These are phyloP conservation scores for Taphrina deformans DNA, from an alignment of 1,139 yeast species.

Conservation along the genomic window DNA sequence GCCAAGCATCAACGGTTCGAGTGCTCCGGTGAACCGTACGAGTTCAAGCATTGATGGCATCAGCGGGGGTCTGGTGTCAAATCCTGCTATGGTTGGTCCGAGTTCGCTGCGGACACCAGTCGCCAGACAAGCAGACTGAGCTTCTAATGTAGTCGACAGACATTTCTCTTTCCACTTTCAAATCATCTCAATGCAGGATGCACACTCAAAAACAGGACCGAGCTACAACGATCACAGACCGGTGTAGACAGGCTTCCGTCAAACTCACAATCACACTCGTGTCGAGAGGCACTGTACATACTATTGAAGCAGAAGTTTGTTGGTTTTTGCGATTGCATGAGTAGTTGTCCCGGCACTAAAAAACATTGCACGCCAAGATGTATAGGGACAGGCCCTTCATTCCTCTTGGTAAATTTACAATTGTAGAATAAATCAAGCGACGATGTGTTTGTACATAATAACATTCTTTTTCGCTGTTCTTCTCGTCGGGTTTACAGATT, in stretches of 20 bases:
- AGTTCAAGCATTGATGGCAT: slow-evolving; percentile 7
- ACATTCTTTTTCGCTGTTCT: too few relatives aligned
- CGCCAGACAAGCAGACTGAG: background rate
- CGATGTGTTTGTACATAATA: background rate
- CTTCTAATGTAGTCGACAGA: too few relatives aligned
- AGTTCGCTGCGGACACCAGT: background rate
- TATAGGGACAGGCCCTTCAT: too few relatives aligned
- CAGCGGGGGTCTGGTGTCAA: slow-evolving; percentile 5
- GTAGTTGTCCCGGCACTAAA: too few relatives aligned
- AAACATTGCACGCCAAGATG: too few relatives aligned
- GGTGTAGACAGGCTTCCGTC: too few relatives aligned
- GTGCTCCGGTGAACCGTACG: background rate
- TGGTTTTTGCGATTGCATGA: background rate
- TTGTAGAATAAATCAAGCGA: background rate
- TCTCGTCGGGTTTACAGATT: too few relatives aligned
- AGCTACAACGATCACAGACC: too few relatives aligned
- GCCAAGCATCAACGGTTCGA: background rate
- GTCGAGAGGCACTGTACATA: background rate
- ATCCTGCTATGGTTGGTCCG: background rate
- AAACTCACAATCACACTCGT: too few relatives aligned
- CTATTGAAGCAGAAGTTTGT: background rate
- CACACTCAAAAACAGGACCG: too few relatives aligned
- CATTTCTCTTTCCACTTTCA: too few relatives aligned
- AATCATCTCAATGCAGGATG: too few relatives aligned
- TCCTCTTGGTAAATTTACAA: background rate